phyloP scores from a whole-genome alignment of 2,329 filamentous ascomycete genomes.

The Chaetothyriales sp. region DNA sequence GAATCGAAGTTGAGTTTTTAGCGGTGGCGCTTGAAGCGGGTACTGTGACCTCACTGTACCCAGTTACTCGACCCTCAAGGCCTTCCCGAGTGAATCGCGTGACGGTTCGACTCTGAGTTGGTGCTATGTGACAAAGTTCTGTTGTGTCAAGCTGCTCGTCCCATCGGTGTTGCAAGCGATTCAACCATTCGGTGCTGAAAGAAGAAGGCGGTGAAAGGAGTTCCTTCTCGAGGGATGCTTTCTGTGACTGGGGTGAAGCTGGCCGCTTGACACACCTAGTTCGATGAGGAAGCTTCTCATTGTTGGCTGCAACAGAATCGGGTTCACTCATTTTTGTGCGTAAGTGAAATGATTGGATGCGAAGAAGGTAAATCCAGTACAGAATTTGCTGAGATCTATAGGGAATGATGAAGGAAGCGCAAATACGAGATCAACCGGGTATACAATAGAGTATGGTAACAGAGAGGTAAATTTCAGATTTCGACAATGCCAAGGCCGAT shows the following conservation, averaged over 20 bases:
- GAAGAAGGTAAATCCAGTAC: background rate
- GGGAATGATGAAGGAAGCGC: background rate
- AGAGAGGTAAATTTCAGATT: too few relatives aligned
- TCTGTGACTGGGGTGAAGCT: conserved; percentile 32
- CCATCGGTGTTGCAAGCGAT: conserved; percentile 79
- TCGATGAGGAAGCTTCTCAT: background rate
- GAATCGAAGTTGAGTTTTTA: conserved; percentile 84
- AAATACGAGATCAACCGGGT: too few relatives aligned
- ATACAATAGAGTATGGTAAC: too few relatives aligned
- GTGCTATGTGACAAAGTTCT: conserved; percentile 74
- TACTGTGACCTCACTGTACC: conserved; percentile 87
- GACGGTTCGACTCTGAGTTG: conserved; percentile 87
- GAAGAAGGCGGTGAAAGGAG: conserved; percentile 66
- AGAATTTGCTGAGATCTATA: background rate
- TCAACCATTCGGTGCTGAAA: conserved; percentile 78
- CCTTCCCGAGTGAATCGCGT: conserved; percentile 86
- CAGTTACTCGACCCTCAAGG: conserved; percentile 79
- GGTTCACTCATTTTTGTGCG: too few relatives aligned
- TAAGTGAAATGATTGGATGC: background rate
- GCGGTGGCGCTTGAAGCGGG: conserved; percentile 79
- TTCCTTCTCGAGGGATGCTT: conserved; percentile 56
- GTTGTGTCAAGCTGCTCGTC: conserved; percentile 65
- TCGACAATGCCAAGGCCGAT: too few relatives aligned
- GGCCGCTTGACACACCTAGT: background rate
- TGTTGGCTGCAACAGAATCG: too few relatives aligned